phyloP scores from a whole-genome alignment of 2,329 filamentous ascomycete species.

The Lithohypha guttulata region DNA sequence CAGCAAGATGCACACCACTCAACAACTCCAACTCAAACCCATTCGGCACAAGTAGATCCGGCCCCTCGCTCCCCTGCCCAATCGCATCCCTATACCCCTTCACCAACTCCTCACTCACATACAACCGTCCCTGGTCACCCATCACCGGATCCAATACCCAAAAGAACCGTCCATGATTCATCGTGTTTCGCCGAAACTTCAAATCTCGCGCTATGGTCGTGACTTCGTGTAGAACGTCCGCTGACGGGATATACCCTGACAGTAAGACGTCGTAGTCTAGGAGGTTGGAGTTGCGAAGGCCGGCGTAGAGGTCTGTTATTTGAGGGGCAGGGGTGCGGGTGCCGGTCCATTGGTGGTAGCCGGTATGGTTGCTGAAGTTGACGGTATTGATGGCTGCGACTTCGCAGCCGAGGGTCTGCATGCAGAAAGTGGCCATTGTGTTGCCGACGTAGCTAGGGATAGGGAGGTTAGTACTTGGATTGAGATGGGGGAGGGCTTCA shows the following conservation, averaged over 20 bases:
- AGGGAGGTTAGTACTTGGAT: no score
- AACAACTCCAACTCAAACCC: constrained; percentile 92
- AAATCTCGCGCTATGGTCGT: constrained; percentile 75
- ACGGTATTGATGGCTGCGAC: constrained; percentile 93
- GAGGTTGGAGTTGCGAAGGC: constrained; percentile 71
- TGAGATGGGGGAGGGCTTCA: no score
- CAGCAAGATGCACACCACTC: constrained; percentile 5
- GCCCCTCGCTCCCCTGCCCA: constrained; percentile 46
- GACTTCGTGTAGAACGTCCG: constrained; percentile 70
- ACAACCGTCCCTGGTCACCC: constrained; percentile 88
- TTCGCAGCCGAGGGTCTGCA: constrained; percentile 89
- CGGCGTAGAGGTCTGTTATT: constrained; percentile 73
- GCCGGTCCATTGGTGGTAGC: constrained; percentile 80
- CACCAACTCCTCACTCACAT: constrained; percentile 83
- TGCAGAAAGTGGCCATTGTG: constrained; percentile 88
- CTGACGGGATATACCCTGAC: constrained; percentile 86
- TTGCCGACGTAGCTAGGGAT: constrained; percentile 94
- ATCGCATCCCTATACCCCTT: constrained; percentile 78
- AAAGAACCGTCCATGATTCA: constrained; percentile 18
- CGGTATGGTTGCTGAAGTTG: constrained; percentile 96
- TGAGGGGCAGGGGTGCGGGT: constrained; percentile 71
- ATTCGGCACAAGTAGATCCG: constrained; percentile 83
- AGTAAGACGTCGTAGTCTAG: constrained; percentile 90
- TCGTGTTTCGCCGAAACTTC: constrained; percentile 42
- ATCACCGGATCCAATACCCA: constrained; percentile 89